phyloP scores from a whole-genome alignment of 2,329 filamentous ascomycete genomes.

The Penicillium griseofulvum region DNA sequence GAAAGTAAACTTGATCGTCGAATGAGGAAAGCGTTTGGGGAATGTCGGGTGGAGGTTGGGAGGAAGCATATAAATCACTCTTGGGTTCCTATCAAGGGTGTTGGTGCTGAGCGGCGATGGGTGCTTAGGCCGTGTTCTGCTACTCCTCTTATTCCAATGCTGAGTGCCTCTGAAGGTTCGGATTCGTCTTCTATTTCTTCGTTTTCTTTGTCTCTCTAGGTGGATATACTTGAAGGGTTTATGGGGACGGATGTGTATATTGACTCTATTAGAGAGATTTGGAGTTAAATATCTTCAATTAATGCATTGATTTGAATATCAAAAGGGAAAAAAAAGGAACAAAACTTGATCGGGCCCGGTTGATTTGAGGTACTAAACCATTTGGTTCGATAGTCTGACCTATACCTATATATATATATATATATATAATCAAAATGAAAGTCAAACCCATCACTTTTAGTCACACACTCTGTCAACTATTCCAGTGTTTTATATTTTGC shows the following conservation, averaged over 20 bases:
- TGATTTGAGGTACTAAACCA: no score
- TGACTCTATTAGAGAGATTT: no score
- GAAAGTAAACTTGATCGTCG: slow-evolving; percentile 6
- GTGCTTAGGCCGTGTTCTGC: slow-evolving; percentile 4
- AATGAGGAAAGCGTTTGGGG: not conserved
- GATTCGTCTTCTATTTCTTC: not conserved
- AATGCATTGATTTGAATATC: not conserved
- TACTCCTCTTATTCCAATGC: slow-evolving; percentile 6
- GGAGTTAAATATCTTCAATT: not conserved
- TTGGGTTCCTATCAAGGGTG: slow-evolving; percentile 6
- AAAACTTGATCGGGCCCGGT: not conserved
- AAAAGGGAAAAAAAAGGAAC: no score
- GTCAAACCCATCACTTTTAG: no score
- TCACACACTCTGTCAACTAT: no score
- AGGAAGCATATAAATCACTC: slow-evolving; percentile 6
- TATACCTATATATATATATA: no score
- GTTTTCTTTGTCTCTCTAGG: not conserved
- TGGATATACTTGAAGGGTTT: not conserved
- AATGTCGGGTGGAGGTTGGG: slow-evolving; percentile 4
- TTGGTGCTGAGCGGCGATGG: slow-evolving; percentile 7
- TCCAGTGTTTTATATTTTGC: no score
- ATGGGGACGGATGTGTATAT: not conserved
- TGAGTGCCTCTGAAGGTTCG: not conserved
- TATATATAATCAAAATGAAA: no score
- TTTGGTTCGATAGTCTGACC: no score